Evolutionary conservation across 2,329 filamentous ascomycete genomes (phyloP).

Genomic region (Cercospora sesami): DNA sequence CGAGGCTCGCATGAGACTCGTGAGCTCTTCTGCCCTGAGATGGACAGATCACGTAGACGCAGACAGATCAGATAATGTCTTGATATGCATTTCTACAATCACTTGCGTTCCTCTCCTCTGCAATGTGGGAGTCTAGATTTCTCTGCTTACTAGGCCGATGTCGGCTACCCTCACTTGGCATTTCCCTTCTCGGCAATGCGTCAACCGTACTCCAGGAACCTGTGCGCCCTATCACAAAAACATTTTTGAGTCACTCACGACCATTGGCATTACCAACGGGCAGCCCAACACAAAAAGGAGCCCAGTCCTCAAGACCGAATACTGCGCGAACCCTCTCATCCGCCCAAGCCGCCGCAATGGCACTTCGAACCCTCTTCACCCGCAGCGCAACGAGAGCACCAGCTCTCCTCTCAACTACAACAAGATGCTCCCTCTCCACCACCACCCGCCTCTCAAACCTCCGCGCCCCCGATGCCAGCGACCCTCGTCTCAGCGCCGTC

Average conservation of each 20-base stretch:
- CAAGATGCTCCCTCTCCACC: neutral
- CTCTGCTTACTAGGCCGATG: neutral
- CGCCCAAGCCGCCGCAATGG: conserved; percentile 15
- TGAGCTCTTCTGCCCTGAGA: neutral
- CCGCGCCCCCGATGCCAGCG: conserved; percentile 48
- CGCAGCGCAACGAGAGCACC: conserved; percentile 2
- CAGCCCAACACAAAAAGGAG: neutral
- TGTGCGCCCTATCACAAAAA: neutral
- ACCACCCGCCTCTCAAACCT: conserved; percentile 41
- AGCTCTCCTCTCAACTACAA: neutral
- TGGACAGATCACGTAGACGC: neutral
- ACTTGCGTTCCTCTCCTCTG: neutral
- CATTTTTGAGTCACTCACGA: neutral
- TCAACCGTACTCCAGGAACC: neutral
- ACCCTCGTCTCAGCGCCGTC: conserved; percentile 63
- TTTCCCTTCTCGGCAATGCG: conserved; percentile 2
- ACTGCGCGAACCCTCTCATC: neutral
- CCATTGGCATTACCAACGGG: neutral
- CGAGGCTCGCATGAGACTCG: neutral
- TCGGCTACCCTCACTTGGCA: conserved; percentile 5
- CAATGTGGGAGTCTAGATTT: neutral
- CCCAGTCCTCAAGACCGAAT: neutral
- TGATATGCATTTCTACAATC: neutral
- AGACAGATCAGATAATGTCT: neutral
- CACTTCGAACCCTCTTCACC: conserved; percentile 25